phyloP scores from a whole-genome alignment of 2,329 filamentous ascomycete genomes.

The Venturia nashicola region DNA sequence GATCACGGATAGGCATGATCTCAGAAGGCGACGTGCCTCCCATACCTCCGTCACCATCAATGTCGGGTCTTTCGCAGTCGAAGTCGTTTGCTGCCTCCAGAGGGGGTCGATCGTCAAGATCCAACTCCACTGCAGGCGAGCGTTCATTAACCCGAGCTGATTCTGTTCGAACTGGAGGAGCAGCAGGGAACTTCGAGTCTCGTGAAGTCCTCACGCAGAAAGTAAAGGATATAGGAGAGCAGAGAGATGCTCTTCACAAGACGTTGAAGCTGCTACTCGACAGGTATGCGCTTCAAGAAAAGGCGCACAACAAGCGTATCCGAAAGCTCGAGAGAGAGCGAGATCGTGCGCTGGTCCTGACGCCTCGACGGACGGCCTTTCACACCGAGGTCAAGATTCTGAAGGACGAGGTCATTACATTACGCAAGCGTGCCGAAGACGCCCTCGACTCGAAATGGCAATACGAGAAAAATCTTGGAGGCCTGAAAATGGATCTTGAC shows the following conservation, averaged over 20 bases:
- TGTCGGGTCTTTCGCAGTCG: constrained; percentile 48
- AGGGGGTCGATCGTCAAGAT: constrained; percentile 18
- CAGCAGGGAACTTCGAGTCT: constrained; percentile 14
- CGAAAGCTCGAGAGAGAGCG: constrained; percentile 65
- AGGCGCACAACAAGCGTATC: constrained; percentile 72
- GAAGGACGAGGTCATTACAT: constrained; percentile 69
- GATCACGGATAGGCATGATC: constrained; percentile 45
- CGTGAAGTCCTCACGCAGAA: constrained; percentile 7
- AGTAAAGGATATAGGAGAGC: constrained; percentile 69
- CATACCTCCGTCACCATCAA: constrained; percentile 17
- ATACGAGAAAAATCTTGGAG: constrained; percentile 77
- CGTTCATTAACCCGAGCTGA: constrained; percentile 16
- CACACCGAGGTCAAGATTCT: constrained; percentile 70
- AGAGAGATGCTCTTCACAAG: constrained; percentile 82
- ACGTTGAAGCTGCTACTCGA: constrained; percentile 77
- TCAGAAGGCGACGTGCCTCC: constrained; percentile 40
- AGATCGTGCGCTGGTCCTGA: constrained; percentile 55
- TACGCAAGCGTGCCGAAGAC: constrained; percentile 81
- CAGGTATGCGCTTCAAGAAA: constrained; percentile 73
- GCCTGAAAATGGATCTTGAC: constrained; percentile 92
- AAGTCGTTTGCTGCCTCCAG: constrained; percentile 47
- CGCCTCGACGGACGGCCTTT: constrained; percentile 66
- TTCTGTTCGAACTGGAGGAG: constrained; percentile 26
- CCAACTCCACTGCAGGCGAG: background rate
- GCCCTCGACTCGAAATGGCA: constrained; percentile 94